Conservation (phyloP, 1,284 basidiomycete genomes). For the Boletellus dicymbophilus region DNA sequence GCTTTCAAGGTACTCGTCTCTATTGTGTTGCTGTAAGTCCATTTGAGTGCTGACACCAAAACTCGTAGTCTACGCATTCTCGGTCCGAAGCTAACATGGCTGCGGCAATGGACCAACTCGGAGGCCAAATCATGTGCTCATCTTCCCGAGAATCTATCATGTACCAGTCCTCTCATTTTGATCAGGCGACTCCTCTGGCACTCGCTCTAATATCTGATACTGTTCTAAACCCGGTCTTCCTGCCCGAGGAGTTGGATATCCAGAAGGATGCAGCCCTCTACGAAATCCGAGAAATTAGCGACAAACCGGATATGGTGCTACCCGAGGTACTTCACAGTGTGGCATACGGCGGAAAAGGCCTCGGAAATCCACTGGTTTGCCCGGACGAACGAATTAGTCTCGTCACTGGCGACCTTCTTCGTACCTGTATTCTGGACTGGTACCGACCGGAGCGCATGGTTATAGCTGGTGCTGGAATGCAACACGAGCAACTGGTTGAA, state of each 20-base stretch:
- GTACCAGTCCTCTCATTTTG: constrained; percentile 97
- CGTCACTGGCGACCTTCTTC: constrained; percentile 69
- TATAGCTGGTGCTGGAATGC: constrained; percentile 91
- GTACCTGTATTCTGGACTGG: constrained; percentile 78
- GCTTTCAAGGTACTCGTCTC: constrained; percentile 92
- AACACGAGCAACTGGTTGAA: constrained; percentile 86
- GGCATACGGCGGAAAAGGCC: constrained; percentile 78
- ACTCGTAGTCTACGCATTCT: constrained; percentile 53
- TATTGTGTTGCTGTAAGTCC: neutral
- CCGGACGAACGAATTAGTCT: constrained; percentile 80
- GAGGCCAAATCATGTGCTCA: constrained; percentile 92
- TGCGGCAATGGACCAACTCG: constrained; percentile 79
- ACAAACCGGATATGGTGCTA: constrained; percentile 95
- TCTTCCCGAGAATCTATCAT: constrained; percentile 95
- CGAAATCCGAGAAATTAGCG: constrained; percentile 86
- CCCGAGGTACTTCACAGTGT: constrained; percentile 90
- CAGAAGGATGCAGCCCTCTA: constrained; percentile 92
- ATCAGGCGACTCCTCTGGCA: constrained; percentile 80
- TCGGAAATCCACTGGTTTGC: constrained; percentile 91
- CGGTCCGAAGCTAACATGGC: constrained; percentile 80
- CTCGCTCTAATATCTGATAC: constrained; percentile 92
- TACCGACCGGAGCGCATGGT: constrained; percentile 94
- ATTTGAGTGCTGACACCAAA: constrained; percentile 9
- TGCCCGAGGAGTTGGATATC: constrained; percentile 78
- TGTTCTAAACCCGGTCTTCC: constrained; percentile 78